Conservation (phyloP, 2,329 filamentous ascomycete genomes). For the Fusarium subglutinans region DNA sequence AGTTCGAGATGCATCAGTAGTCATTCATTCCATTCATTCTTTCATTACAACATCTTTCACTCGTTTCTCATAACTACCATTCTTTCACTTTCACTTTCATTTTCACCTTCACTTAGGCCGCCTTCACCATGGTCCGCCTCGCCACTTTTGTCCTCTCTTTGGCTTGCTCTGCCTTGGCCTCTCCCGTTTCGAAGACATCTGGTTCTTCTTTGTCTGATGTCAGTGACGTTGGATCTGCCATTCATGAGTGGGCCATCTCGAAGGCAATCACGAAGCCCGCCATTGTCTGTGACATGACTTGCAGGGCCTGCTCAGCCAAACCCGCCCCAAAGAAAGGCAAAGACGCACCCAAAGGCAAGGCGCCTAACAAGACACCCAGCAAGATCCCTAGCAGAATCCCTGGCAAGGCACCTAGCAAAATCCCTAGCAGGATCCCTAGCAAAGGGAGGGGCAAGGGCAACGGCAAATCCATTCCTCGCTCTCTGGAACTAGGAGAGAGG, state of each 20-base stretch:
- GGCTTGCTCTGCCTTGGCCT: background rate
- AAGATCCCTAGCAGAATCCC: no score
- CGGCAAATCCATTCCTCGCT: background rate
- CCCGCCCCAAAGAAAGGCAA: background rate
- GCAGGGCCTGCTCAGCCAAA: background rate
- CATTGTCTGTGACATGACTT: background rate
- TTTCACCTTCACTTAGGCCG: background rate
- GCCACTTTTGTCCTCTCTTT: background rate
- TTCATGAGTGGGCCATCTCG: background rate
- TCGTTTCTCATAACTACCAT: background rate
- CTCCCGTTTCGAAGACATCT: background rate
- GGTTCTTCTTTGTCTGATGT: background rate
- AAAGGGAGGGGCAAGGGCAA: background rate
- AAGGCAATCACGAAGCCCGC: background rate
- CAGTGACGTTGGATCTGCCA: no score
- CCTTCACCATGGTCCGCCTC: background rate
- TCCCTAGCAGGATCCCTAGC: background rate
- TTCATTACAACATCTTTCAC: background rate
- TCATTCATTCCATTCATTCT: background rate
- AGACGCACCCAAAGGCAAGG: background rate
- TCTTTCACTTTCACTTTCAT: background rate
- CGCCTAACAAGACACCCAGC: no score
- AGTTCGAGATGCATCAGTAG: fast-evolving
- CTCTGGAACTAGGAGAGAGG: background rate
- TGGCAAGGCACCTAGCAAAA: no score